Base-by-base conservation (phyloP, 139 green algal genomes). In the Chlorella sp. region DNA sequence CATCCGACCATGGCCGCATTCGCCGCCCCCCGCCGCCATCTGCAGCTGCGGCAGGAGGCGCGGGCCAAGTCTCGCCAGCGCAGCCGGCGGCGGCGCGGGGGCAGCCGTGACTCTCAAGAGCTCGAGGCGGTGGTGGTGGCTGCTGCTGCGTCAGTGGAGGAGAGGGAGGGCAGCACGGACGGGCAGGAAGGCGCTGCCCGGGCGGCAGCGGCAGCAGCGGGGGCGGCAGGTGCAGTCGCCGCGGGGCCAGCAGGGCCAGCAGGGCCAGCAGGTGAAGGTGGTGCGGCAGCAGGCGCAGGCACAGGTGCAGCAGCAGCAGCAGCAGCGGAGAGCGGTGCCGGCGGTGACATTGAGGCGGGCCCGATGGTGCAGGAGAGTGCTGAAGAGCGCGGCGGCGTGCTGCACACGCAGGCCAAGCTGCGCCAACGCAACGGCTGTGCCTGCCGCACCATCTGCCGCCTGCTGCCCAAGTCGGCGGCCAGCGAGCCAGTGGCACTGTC, bases 301-400 rank as follows among this genome's bases (percentile, higher is more conserved):
- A 41, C n/a, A 51, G 28, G 30, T 13, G 36, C 54, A 58, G 58
- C 38, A 34, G 58, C 11, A 51, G 76, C 30, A 17, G 58, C 38
- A 28, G 76, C 76, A 41, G 58, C 4, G 24, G 40, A 24, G 2
- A 34, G 54, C 8, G 75, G 54, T 36, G 36, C n/a, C 17, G n/a
- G 3, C 36, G 7, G 4, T 11, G 58, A 73, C 22, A 40, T 73
- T 22, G 76, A 73, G 76, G 58, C 76, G 3, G 76, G n/a, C 30
- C 34, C 9, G 1, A 34, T 19, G 32, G 48, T 32, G 75, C 34
- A 44, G 60, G 30, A 24, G 1, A 46, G 9, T 0, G 0, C n/a
- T 24, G 77, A 84, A 65, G 79, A 84, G 44, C 26, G 46, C 7
- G 79, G 46, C 79, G 79, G 79, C 44, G 44, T 84, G 44, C 64